These are phyloP conservation scores for Bretziella fagacearum DNA, from an alignment of 2,329 filamentous ascomycete genomes.

Conservation along the genomic window DNA sequence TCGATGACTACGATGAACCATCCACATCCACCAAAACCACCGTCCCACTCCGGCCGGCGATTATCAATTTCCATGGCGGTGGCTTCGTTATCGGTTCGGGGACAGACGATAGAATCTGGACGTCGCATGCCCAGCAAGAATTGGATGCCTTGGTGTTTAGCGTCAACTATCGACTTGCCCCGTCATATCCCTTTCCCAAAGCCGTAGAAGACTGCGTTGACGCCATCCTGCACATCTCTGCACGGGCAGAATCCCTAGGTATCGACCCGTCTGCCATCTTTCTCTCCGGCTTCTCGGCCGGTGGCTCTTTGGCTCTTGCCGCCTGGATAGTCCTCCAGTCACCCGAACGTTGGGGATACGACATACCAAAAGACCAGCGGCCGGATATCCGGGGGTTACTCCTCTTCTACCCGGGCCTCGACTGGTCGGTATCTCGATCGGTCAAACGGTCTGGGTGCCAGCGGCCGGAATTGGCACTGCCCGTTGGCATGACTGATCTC, in stretches of 20 bases:
- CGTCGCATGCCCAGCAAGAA: constrained; percentile 32
- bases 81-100: constrained; percentile 47
- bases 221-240: constrained; percentile 42
- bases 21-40: too few species aligned
- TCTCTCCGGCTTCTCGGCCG: constrained; percentile 47
- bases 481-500: constrained; percentile 40
- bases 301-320: constrained; percentile 38
- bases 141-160: constrained; percentile 43
- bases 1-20: background rate
- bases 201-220: constrained; percentile 50
- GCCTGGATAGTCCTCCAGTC: constrained; percentile 30
- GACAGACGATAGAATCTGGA: constrained; percentile 47
- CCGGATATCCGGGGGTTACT: constrained; percentile 35
- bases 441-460: constrained; percentile 37
- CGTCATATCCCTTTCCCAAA: constrained; percentile 45
- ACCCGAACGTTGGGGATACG: constrained; percentile 25
- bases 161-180: constrained; percentile 52
- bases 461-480: constrained; percentile 40
- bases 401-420: constrained; percentile 45
- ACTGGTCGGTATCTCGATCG: constrained; percentile 40
- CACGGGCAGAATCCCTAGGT: constrained; percentile 37
- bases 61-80: constrained; percentile 52
- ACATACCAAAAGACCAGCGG: constrained; percentile 19
- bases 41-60: constrained; percentile 29
- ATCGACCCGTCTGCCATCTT: constrained; percentile 40